Base-by-base conservation (phyloP, 202 grass and related monocot species). In the Hordeum pubiflorum region DNA sequence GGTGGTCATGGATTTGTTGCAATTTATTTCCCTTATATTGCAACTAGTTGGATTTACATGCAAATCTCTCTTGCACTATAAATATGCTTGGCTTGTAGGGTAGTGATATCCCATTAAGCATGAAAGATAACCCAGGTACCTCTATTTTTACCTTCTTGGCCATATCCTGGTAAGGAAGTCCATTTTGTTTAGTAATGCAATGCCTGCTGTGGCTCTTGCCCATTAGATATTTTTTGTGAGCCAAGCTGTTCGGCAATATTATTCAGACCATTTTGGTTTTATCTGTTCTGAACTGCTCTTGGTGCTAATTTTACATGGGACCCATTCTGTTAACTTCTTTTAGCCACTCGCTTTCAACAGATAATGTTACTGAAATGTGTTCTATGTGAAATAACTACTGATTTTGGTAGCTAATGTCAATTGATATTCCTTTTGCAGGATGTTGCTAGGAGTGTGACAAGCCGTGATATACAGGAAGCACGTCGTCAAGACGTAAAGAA, bases 381-480 rank as follows among this genome's bases (percentile, higher is more conserved):
- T 76, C 23, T 43, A 55, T 60, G 36, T 77, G 69, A 57, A 71
- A 26, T 15, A 34, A 10, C 67, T 32, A 56, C 43, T 76, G 18
- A 72, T 90, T 46, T 86, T 12, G 60, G 40, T 81, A 58, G 63
- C 83, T 70, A 14, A 77, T 14, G 10, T 74, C 74, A 24, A 60
- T 54, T 60, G 33, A n/a, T 20, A 37, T 67, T 80, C n/a, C 21
- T 85, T 66, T 83, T 58, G 62, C 86, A 99, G 96, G 92, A 98
- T 88, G 96, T 93, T 81, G 92, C 89, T 40, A 91, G 91, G 83
- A 87, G 87, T 88, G 96, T 98, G 64, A 98, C 96, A 41, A 93
- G 65, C 66, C 79, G 85, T 70, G 96, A 94, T 82, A 81, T 98
- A 85, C 87, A 94, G 81, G 96, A 98, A 86, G 89, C 96, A 44